A percentile compares a stretch with the other conserved stretches of the same genome.
Evolutionary conservation across 73 alveolate species (phyloP).

Genomic region (Paramecium primaurelia): DNA sequence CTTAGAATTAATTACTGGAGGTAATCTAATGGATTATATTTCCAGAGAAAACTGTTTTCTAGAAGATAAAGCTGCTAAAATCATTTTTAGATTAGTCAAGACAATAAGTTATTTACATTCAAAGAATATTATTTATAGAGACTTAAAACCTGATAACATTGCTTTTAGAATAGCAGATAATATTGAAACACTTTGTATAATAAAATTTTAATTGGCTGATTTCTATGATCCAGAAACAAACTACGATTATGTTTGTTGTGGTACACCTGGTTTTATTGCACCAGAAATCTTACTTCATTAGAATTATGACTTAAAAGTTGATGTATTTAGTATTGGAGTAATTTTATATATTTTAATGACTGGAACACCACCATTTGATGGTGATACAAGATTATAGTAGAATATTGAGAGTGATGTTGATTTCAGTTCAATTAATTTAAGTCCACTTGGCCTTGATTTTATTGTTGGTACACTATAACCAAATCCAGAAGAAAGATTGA

Average conservation of each 20-base stretch:
- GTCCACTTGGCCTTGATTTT: not conserved
- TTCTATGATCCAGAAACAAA: not conserved
- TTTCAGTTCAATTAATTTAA: not conserved
- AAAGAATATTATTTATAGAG: not conserved
- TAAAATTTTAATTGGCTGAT: not conserved
- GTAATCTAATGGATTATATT: conserved; percentile 60
- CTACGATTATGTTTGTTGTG: conserved; percentile 16
- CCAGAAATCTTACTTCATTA: conserved; percentile 50
- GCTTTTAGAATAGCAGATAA: not conserved
- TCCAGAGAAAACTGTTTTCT: not conserved
- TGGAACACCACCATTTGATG: conserved; percentile 46
- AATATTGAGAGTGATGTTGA: not conserved
- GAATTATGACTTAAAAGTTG: conserved; percentile 48
- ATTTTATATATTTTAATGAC: conserved; percentile 27
- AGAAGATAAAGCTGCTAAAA: conserved; percentile 53
- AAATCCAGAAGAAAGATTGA: not conserved
- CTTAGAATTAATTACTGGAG: conserved; percentile 61
- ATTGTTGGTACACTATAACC: not conserved
- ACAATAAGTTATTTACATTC: conserved; percentile 39
- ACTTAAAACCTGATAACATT: not conserved
- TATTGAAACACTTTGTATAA: not conserved
- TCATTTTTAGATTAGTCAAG: conserved; percentile 45
- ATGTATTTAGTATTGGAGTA: conserved; percentile 50
- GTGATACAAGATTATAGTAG: not conserved
- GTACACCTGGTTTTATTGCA: conserved; percentile 53